Base-by-base conservation (phyloP, 805 yeast genomes). In the Saturnispora diversa region DNA sequence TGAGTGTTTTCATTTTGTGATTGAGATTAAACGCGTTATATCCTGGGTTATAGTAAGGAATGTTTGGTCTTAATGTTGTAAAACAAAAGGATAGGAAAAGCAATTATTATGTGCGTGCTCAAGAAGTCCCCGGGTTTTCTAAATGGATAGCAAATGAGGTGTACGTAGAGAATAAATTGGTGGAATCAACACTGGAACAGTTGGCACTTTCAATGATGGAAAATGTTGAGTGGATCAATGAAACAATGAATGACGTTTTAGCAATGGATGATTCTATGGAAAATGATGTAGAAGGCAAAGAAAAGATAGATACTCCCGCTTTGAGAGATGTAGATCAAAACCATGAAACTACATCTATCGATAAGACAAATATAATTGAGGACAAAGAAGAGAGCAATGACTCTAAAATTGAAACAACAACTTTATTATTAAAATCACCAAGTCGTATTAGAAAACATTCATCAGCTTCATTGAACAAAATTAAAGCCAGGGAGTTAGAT, bases 111-210 rank as follows among this genome's bases (percentile, higher is more conserved):
- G 40, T 36, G 9, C 17, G 3, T 1, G 39, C 47, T 0, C 23
- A 16, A 8, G 43, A 40, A 6, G 43, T 59, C 6, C 63, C 63
- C 1, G 63, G 63, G 5, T 57, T 57, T 35, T 50, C 62, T 5
- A 57, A 57, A 42, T 59, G 63, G 63, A 50, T 58, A 35, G 59
- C 59, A 8, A 51, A 53, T 25, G 63, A 58, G 41, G 52, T 55
- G 7, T 45, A 48, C 23, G 44, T 51, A 13, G 56, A 54, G 24
- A 54, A 50, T 21, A 51, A 51, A 32, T 21, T 56, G 30, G 47
- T 56, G 12, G 54, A 52, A 24, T 42, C 50, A 3, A 40, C 54
- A 13, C 35, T 55, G 15, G 55, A 55, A 23, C 50, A 47, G 25
- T 36, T 58, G 10, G 49, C 57, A 6, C 26, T 52, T 35, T 46